phyloP scores from a whole-genome alignment of 73 alveolate species.

The Paramecium pentaurelia region DNA sequence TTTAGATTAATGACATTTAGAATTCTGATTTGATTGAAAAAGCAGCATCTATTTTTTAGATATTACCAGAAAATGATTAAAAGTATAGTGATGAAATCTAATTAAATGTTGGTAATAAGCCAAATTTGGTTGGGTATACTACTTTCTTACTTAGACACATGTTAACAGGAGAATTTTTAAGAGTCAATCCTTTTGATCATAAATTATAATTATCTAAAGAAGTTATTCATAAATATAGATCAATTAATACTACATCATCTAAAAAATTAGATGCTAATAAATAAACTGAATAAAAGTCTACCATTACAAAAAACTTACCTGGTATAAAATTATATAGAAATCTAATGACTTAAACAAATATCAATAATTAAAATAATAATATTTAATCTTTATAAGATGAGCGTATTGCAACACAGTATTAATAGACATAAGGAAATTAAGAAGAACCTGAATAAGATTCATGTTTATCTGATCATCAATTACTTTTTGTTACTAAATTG shows the following conservation, averaged over 20 bases:
- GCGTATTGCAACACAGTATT: not conserved
- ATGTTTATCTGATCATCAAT: not conserved
- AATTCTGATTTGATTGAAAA: not conserved
- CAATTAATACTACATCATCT: not conserved
- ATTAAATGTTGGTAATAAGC: not conserved
- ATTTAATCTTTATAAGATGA: not conserved
- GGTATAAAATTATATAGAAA: constrained; percentile 15
- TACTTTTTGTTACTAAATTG: not conserved
- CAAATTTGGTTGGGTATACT: not conserved
- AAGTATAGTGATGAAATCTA: not conserved
- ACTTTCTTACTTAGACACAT: not conserved
- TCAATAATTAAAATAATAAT: not conserved
- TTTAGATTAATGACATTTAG: not conserved
- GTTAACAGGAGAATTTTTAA: constrained; percentile 4
- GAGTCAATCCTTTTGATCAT: not conserved
- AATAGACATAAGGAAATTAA: not conserved
- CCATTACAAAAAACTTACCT: not conserved
- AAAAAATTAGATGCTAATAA: not conserved
- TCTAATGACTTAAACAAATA: not conserved
- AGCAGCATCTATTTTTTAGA: constrained; percentile 6
- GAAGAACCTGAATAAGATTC: not conserved
- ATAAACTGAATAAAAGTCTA: not conserved
- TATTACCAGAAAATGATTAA: constrained; percentile 25
- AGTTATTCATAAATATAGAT: not conserved
- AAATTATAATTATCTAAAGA: not conserved